phyloP scores from a whole-genome alignment of 164 flowering plant species.

The Taxillus chinensis region DNA sequence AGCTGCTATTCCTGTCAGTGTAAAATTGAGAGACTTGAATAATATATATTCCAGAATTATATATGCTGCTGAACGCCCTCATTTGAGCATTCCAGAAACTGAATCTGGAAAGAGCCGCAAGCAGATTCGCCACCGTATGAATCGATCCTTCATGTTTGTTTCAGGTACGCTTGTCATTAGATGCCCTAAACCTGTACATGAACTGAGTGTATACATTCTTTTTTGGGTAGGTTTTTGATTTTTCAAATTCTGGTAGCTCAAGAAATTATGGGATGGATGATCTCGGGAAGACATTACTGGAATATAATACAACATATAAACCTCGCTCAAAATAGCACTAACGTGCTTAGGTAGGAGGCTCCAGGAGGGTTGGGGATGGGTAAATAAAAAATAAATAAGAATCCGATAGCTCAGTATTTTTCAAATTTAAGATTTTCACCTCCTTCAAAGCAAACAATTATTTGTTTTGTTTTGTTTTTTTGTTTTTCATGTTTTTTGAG shows the following conservation, averaged over 20 bases:
- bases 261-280: no score
- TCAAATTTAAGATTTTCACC: no score
- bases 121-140: slow-evolving; percentile 26
- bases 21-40: slow-evolving; percentile 26
- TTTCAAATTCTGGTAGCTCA: no score
- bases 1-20: slow-evolving; percentile 38
- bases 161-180: slow-evolving; percentile 23
- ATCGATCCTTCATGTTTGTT: slow-evolving; percentile 30
- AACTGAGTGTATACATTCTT: not conserved
- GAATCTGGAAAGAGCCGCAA: slow-evolving; percentile 33
- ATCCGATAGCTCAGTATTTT: no score
- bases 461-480: not conserved
- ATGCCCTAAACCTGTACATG: not conserved
- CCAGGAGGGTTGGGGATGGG: no score
- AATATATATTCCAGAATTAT: slow-evolving; percentile 30
- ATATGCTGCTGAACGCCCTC: slow-evolving; percentile 41
- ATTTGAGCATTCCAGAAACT: slow-evolving; percentile 48
- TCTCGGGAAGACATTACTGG: no score
- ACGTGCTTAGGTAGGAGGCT: no score
- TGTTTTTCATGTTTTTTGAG: not conserved
- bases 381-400: no score
- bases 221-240: not conserved
- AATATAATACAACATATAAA: no score
- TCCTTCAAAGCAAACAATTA: not conserved
- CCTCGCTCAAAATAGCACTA: no score